phyloP scores from a whole-genome alignment of 2,329 filamentous ascomycete genomes.

The Colletotrichum sp. region DNA sequence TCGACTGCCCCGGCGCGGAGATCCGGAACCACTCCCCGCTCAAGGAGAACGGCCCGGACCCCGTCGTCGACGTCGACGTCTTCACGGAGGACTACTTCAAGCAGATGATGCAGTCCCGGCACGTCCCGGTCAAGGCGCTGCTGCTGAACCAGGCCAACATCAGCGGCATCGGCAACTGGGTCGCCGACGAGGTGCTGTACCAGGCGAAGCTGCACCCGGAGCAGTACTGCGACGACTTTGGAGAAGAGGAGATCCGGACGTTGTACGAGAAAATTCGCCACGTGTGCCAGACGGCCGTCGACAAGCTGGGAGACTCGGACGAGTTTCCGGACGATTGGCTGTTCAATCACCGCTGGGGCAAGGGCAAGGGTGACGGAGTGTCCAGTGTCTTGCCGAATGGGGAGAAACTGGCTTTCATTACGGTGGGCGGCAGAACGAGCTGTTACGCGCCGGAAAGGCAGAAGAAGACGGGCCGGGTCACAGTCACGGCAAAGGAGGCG shows the following conservation, averaged over 20 bases:
- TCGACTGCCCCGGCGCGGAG: constrained; percentile 78
- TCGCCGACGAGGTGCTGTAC: constrained; percentile 92
- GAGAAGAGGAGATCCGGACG: constrained; percentile 70
- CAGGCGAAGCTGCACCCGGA: constrained; percentile 90
- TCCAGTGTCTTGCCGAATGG: constrained; percentile 77
- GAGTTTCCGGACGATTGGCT: constrained; percentile 88
- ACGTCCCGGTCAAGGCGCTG: constrained; percentile 87
- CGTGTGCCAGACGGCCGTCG: constrained; percentile 81
- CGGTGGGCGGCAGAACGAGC: constrained; percentile 89
- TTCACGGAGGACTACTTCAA: constrained; percentile 79
- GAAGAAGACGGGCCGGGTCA: constrained; percentile 70
- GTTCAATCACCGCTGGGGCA: constrained; percentile 88
- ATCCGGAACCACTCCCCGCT: constrained; percentile 81
- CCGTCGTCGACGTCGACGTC: constrained; percentile 78
- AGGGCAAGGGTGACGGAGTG: constrained; percentile 75
- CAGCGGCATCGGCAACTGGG: constrained; percentile 96
- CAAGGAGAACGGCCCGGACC: constrained; percentile 92
- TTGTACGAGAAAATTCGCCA: constrained; percentile 77
- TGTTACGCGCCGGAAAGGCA: constrained; percentile 86
- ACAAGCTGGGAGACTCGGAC: constrained; percentile 79
- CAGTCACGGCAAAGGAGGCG: constrained; percentile 49
- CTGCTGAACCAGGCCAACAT: constrained; percentile 88
- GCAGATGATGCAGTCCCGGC: constrained; percentile 74
- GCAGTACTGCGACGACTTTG: constrained; percentile 87
- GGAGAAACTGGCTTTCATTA: constrained; percentile 83